Evolutionary conservation across 139 green algal genomes (phyloP).

Genomic region (Penium margaritaceum): DNA sequence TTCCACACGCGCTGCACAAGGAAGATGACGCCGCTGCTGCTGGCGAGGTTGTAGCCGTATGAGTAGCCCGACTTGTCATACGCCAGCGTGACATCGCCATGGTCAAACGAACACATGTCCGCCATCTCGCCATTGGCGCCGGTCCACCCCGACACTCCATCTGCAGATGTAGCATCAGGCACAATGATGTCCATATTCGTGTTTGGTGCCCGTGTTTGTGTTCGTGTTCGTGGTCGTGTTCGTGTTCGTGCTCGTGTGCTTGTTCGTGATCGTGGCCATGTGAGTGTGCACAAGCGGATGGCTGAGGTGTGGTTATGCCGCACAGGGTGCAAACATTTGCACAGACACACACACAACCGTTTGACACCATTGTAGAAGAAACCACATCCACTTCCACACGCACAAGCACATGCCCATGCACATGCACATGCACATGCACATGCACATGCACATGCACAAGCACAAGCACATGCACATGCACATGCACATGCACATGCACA

Average conservation of each 20-base stretch:
- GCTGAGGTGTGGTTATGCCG: too few species aligned
- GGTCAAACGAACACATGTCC: conserved; percentile 9
- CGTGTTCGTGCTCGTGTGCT: neutral
- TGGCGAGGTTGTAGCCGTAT: neutral
- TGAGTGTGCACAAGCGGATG: neutral
- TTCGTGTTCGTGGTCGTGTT: neutral
- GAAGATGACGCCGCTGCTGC: neutral
- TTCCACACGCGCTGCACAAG: conserved; percentile 2
- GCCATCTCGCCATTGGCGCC: neutral
- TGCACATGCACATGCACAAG: too few species aligned
- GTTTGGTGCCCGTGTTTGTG: neutral
- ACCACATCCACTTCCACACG: too few species aligned
- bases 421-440: too few species aligned
- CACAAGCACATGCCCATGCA: too few species aligned
- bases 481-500: too few species aligned
- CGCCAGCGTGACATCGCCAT: neutral
- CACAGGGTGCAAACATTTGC: too few species aligned
- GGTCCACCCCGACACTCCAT: neutral
- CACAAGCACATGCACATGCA: too few species aligned
- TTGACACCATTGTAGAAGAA: too few species aligned
- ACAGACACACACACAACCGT: too few species aligned
- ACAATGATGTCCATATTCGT: neutral
- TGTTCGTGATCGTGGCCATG: neutral
- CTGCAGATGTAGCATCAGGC: too few species aligned
- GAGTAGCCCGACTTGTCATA: neutral